Evolutionary conservation across 306 rosid genomes (phyloP).

Genomic region (Chamaecrista fasciculata): DNA sequence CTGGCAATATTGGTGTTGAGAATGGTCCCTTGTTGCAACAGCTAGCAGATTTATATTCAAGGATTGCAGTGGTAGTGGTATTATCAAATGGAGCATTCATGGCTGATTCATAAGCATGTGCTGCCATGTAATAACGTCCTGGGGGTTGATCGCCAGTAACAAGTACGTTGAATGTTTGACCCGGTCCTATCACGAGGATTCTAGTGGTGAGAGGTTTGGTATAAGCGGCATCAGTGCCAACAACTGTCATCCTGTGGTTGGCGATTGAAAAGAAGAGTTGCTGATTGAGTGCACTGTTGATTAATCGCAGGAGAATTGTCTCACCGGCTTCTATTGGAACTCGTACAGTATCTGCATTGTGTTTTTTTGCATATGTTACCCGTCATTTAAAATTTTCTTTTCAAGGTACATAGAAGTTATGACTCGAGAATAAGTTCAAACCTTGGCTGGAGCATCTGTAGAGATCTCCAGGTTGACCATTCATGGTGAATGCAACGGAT

Average conservation of each 20-base stretch:
- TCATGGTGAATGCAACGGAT: constrained; percentile 79
- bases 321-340: constrained; percentile 58
- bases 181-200: constrained; percentile 80
- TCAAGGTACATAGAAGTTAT: constrained; percentile 1
- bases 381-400: constrained; percentile 11
- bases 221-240: constrained; percentile 72
- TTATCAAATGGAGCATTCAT: constrained; percentile 84
- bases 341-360: constrained; percentile 63
- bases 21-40: constrained; percentile 36
- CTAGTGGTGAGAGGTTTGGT: constrained; percentile 62
- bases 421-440: constrained; percentile 25
- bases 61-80: constrained; percentile 93
- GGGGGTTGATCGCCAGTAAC: constrained; percentile 75
- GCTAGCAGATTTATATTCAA: constrained; percentile 60
- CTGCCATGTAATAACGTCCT: constrained; percentile 75
- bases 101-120: constrained; percentile 67
- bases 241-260: constrained; percentile 78
- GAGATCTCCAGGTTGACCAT: constrained; percentile 92
- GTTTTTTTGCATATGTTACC: background rate
- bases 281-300: constrained; percentile 84
- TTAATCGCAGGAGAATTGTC: constrained; percentile 63
- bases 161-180: constrained; percentile 81
- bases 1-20: constrained; percentile 49
- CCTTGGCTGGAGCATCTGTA: constrained; percentile 77
- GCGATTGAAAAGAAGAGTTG: constrained; percentile 78